phyloP scores from a whole-genome alignment of 73 alveolate species.

The Tetrahymena elliotti region DNA sequence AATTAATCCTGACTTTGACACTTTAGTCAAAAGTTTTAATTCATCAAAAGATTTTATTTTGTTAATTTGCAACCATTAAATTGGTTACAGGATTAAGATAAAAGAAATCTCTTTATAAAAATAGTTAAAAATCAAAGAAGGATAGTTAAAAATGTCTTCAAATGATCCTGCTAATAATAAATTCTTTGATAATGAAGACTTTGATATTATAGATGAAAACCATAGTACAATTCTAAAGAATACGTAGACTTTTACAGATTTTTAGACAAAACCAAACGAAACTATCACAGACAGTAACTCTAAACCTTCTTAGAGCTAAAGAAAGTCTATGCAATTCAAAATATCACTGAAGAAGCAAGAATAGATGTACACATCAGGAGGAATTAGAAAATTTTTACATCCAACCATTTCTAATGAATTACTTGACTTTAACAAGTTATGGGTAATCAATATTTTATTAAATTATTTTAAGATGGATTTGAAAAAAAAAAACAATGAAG shows the following conservation, averaged over 20 bases:
- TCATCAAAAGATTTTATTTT: background rate
- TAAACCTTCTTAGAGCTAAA: slow-evolving; percentile 4
- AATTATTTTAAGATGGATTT: too few species aligned
- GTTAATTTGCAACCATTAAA: background rate
- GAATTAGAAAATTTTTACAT: background rate
- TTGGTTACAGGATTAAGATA: background rate
- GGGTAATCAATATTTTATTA: background rate
- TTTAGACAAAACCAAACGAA: background rate
- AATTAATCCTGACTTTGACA: too few species aligned
- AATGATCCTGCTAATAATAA: background rate
- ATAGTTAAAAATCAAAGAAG: background rate
- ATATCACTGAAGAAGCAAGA: background rate
- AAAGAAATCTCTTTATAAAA: background rate
- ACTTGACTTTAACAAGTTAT: background rate
- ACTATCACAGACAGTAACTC: background rate
- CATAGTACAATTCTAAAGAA: background rate
- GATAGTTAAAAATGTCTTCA: background rate
- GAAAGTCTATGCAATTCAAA: background rate
- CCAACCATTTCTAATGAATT: background rate
- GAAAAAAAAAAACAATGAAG: too few species aligned
- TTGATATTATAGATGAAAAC: background rate
- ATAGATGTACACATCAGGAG: background rate
- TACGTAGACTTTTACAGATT: background rate
- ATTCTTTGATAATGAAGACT: background rate
- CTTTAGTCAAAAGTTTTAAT: background rate